Conservation (phyloP, 768 basidiomycete genomes). For the Pleurotus djamor region DNA sequence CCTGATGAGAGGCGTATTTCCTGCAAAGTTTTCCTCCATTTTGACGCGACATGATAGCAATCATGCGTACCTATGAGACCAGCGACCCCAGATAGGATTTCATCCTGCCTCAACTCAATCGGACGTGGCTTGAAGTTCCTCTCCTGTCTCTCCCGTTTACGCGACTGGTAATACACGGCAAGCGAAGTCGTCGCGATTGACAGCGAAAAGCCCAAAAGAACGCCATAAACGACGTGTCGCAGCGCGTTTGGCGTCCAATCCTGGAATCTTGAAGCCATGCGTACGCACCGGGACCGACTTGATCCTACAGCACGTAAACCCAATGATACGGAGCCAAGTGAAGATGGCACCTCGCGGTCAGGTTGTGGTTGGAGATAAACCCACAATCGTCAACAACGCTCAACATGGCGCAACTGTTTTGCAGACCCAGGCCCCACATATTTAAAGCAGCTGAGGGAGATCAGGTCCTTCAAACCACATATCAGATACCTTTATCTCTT, state of each 20-base stretch:
- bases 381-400: neutral
- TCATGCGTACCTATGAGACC: slow-evolving; percentile 74
- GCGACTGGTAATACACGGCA: slow-evolving; percentile 47
- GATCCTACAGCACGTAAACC: neutral
- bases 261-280: neutral
- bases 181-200: slow-evolving; percentile 72
- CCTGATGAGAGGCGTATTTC: slow-evolving; percentile 91
- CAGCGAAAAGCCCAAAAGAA: slow-evolving; percentile 75
- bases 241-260: slow-evolving; percentile 28
- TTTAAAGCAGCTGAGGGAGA: neutral
- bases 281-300: neutral
- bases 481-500: neutral
- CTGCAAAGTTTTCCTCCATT: slow-evolving; percentile 32
- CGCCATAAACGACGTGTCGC: slow-evolving; percentile 36
- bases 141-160: slow-evolving; percentile 42
- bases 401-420: slow-evolving; percentile 2
- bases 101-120: slow-evolving; percentile 73
- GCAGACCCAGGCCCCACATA: neutral
- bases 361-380: neutral
- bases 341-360: neutral
- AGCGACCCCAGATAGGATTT: slow-evolving; percentile 75
- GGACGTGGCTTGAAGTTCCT: slow-evolving; percentile 45
- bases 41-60: neutral
- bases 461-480: neutral
- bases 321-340: slow-evolving; percentile 5